Evolutionary conservation across 768 basidiomycete species (phyloP).

Genomic region (Agaricus subrufescens): DNA sequence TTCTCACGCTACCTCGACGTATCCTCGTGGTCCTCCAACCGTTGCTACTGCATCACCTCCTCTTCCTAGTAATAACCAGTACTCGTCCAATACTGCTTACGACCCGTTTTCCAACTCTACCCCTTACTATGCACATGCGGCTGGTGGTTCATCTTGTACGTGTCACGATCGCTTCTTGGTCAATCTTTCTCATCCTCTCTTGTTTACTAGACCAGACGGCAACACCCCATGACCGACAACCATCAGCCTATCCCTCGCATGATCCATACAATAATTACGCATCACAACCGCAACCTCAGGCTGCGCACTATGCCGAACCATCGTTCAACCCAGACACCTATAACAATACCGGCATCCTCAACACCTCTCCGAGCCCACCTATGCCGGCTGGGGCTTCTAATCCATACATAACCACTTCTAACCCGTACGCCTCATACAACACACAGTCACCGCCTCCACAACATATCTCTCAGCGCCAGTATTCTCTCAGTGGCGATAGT

Average conservation of each 20-base stretch:
- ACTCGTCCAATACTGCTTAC: constrained; percentile 26
- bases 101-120: constrained; percentile 27
- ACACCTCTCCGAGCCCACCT: constrained; percentile 11
- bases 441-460: constrained; percentile 18
- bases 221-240: constrained; percentile 44
- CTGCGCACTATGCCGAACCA: constrained; percentile 21
- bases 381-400: constrained; percentile 9
- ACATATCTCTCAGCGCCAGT: constrained; percentile 36
- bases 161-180: constrained; percentile 3
- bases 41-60: constrained; percentile 11
- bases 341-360: constrained; percentile 22
- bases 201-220: constrained; percentile 48
- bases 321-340: constrained; percentile 32
- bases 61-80: constrained; percentile 24
- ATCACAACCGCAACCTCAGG: constrained; percentile 19
- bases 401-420: constrained; percentile 14
- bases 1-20: constrained; percentile 33
- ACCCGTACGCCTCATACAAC: constrained; percentile 20
- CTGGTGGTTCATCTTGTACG: constrained; percentile 54
- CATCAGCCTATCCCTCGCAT: constrained; percentile 42
- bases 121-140: constrained; percentile 47
- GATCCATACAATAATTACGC: constrained; percentile 41
- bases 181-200: constrained; percentile 6
- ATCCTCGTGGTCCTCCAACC: constrained; percentile 15
- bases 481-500: constrained; percentile 52